Evolutionary conservation across 768 basidiomycete genomes (phyloP).

Genomic region (Exsudoporus frostii): DNA sequence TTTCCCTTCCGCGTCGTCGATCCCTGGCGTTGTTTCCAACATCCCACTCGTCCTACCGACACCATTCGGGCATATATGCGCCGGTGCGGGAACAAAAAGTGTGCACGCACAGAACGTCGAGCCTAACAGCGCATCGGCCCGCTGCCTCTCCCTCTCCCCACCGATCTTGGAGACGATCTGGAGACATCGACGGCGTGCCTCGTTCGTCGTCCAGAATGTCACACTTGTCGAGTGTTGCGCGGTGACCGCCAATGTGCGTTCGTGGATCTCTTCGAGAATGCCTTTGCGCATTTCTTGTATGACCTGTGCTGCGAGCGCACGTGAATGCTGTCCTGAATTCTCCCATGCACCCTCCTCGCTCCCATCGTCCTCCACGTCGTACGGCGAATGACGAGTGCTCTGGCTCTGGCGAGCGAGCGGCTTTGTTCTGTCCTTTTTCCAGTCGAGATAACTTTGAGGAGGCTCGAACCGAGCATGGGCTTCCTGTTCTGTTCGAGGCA

Average conservation of each 20-base stretch:
- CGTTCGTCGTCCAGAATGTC: conserved; percentile 78
- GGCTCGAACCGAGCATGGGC: conserved; percentile 65
- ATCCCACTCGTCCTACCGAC: neutral
- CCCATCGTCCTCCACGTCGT: conserved; percentile 5
- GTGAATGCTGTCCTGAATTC: conserved; percentile 54
- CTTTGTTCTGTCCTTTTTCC: conserved; percentile 43
- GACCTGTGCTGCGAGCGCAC: conserved; percentile 69
- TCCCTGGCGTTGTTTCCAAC: neutral
- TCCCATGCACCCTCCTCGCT: conserved; percentile 10
- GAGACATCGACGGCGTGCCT: conserved; percentile 69
- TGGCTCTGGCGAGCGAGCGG: conserved; percentile 8
- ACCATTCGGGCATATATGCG: neutral
- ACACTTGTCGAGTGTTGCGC: conserved; percentile 23
- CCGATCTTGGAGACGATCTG: conserved; percentile 83
- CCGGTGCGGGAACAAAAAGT: conserved; percentile 7
- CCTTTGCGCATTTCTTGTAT: conserved; percentile 69
- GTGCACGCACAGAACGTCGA: conserved; percentile 10
- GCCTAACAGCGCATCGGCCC: conserved; percentile 61
- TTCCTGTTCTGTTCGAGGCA: conserved; percentile 56
- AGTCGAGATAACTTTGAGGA: conserved; percentile 52
- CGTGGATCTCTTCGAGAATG: conserved; percentile 60
- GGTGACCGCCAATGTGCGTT: conserved; percentile 35
- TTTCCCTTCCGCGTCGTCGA: neutral
- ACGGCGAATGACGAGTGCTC: neutral
- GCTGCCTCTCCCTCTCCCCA: conserved; percentile 59